A percentile compares a stretch with the other conserved stretches of the same genome.
Evolutionary conservation across 1,284 basidiomycete species (phyloP).

Genomic region (Phlebopus sp.): DNA sequence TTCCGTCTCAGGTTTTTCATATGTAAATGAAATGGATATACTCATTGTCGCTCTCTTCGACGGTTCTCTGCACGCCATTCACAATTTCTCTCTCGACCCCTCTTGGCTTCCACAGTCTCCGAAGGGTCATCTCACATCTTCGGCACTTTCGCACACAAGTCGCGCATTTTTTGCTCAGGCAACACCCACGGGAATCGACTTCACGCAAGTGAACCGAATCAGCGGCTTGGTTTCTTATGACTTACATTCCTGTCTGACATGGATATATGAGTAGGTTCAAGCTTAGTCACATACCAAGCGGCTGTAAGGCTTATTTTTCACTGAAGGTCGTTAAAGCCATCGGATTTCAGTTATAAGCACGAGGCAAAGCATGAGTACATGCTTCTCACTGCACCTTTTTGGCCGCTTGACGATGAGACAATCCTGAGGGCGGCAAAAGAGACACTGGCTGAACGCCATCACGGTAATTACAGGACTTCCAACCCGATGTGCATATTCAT

Average conservation of each 20-base stretch:
- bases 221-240: slow-evolving; percentile 59
- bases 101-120: slow-evolving; percentile 26
- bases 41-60: slow-evolving; percentile 62
- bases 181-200: slow-evolving; percentile 41
- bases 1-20: slow-evolving; percentile 51
- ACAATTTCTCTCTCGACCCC: slow-evolving; percentile 48
- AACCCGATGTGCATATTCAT: slow-evolving; percentile 6
- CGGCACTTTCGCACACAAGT: slow-evolving; percentile 44
- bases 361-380: slow-evolving; percentile 66
- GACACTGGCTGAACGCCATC: slow-evolving; percentile 38
- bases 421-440: slow-evolving; percentile 34
- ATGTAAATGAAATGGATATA: slow-evolving; percentile 46
- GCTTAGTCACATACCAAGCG: slow-evolving; percentile 9
- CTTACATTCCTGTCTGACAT: slow-evolving; percentile 46
- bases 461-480: slow-evolving; percentile 32
- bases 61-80: slow-evolving; percentile 64
- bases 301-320: slow-evolving; percentile 13
- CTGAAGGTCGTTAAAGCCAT: slow-evolving; percentile 52
- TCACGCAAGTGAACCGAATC: slow-evolving; percentile 54
- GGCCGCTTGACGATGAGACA: slow-evolving; percentile 41
- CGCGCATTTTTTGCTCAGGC: slow-evolving; percentile 48
- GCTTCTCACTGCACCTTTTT: slow-evolving; percentile 56
- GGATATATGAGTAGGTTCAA: slow-evolving; percentile 70
- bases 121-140: slow-evolving; percentile 38
- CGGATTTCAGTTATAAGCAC: slow-evolving; percentile 76